A percentile compares a stretch with the other conserved stretches of the same genome.
Evolutionary conservation across 352 stramenopile species (phyloP).

Genomic region (Pythium phragmiticola): DNA sequence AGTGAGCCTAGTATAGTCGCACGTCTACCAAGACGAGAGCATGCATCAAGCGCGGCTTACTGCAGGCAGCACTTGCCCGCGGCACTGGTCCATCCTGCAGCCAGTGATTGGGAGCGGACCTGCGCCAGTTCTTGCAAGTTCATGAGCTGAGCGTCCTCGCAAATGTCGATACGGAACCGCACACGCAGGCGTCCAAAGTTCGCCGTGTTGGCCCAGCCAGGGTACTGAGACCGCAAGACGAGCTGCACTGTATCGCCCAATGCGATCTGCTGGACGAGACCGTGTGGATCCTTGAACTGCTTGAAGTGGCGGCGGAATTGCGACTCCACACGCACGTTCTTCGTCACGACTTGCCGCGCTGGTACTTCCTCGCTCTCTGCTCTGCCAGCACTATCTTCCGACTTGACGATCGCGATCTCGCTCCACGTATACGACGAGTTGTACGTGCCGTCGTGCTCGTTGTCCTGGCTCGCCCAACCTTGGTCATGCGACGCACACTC

Average conservation of each 20-base stretch:
- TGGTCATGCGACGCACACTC: conserved; percentile 72
- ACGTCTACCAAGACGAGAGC: not conserved
- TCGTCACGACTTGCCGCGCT: conserved; percentile 30
- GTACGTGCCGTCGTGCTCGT: conserved; percentile 57
- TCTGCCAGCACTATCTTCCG: conserved; percentile 11
- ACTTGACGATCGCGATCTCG: conserved; percentile 50
- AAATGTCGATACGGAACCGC: conserved; percentile 18
- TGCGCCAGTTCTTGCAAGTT: not conserved
- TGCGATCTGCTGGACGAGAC: conserved; percentile 38
- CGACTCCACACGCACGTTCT: conserved; percentile 51
- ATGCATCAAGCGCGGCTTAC: not conserved
- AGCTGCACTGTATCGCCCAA: conserved; percentile 50
- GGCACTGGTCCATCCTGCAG: not conserved
- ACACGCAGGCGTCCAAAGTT: conserved; percentile 55
- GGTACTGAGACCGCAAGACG: conserved; percentile 56
- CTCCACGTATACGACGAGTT: conserved; percentile 56
- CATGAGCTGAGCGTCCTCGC: conserved; percentile 18
- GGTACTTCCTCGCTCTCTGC: conserved; percentile 20
- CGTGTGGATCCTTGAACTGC: conserved; percentile 34
- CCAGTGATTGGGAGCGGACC: not conserved
- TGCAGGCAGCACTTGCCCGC: not conserved
- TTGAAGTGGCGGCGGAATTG: conserved; percentile 60
- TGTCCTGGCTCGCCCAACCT: conserved; percentile 50
- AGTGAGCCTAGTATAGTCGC: too few relatives aligned
- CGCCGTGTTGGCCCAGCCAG: conserved; percentile 62